Evolutionary conservation across 129 eudicot species (phyloP).

Genomic region (Sambucus nigra): DNA sequence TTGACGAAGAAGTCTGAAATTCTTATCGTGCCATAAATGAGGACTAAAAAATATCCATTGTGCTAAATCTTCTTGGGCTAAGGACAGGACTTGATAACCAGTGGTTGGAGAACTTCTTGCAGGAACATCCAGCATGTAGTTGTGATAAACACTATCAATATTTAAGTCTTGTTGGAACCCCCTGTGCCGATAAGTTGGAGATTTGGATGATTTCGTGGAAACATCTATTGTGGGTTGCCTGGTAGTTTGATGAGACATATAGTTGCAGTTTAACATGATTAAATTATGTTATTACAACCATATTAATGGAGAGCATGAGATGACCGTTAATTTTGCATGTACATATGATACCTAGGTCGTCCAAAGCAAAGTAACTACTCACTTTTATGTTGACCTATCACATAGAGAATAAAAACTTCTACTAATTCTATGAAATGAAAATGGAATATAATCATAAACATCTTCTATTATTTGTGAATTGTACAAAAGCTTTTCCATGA

Average conservation of each 20-base stretch:
- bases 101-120: conserved; percentile 71
- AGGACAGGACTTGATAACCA: conserved; percentile 56
- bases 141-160: conserved; percentile 18
- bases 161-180: conserved; percentile 26
- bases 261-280: conserved; percentile 32
- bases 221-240: conserved; percentile 23
- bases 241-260: conserved; percentile 16
- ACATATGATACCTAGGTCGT: too few species aligned
- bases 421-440: too few species aligned
- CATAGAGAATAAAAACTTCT: too few species aligned
- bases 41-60: conserved; percentile 35
- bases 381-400: too few species aligned
- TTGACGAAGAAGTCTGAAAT: conserved; percentile 16
- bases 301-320: too few species aligned
- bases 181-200: conserved; percentile 47
- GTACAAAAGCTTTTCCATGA: too few species aligned
- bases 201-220: conserved; percentile 22
- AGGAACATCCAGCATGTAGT: conserved; percentile 45
- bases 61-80: conserved; percentile 63
- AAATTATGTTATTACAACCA: too few species aligned
- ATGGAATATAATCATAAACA: too few species aligned
- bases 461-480: too few species aligned
- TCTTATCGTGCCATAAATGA: conserved; percentile 19
- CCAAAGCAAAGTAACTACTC: too few species aligned
- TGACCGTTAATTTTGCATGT: too few species aligned